These are phyloP conservation scores for Lactarius sanguifluus DNA, from an alignment of 768 basidiomycete species.

Conservation along the genomic window DNA sequence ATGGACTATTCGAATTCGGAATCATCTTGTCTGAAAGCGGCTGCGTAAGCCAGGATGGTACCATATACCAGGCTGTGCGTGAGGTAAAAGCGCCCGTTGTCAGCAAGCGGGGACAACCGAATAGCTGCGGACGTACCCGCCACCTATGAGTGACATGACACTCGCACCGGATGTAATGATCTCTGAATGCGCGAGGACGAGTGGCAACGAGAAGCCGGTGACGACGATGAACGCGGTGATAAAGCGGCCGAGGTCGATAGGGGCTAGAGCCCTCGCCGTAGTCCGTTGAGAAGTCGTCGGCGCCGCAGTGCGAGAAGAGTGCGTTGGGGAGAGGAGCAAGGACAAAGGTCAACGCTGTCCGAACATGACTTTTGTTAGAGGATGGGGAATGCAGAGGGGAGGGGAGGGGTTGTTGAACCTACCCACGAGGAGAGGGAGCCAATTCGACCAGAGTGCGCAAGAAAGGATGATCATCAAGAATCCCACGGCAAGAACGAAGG, in stretches of 20 bases:
- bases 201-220: constrained; percentile 89
- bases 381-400: not conserved
- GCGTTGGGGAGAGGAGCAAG: constrained; percentile 96
- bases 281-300: constrained; percentile 81
- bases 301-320: constrained; percentile 87
- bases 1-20: constrained; percentile 68
- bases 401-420: constrained; percentile 35
- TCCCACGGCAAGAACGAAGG: constrained; percentile 96
- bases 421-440: constrained; percentile 97
- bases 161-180: constrained; percentile 84
- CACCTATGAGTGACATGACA: constrained; percentile 93
- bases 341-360: constrained; percentile 88
- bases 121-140: constrained; percentile 57
- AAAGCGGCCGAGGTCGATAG: constrained; percentile 91
- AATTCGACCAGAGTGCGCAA: constrained; percentile 94
- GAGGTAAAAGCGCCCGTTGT: constrained; percentile 6
- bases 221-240: constrained; percentile 88
- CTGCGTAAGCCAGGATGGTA: constrained; percentile 85
- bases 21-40: constrained; percentile 76
- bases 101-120: not conserved
- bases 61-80: constrained; percentile 73
- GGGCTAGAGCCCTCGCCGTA: constrained; percentile 69
- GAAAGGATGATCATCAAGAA: constrained; percentile 97
- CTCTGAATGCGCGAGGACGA: constrained; percentile 88
- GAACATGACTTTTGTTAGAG: not conserved